Conservation (phyloP, 768 basidiomycete genomes). For the Psilocybe sp. region DNA sequence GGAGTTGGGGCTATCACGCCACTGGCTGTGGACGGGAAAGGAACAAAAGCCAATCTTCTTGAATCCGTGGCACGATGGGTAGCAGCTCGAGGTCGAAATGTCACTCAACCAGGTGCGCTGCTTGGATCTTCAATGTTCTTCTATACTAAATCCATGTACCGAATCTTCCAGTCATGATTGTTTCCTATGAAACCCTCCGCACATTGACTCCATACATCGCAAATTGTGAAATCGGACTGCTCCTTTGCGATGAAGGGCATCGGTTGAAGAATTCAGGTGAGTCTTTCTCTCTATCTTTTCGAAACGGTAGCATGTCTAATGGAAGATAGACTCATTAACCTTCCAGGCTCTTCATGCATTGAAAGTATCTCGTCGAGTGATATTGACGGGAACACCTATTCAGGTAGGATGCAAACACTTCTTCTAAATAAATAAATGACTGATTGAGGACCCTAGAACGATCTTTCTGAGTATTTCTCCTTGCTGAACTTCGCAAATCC, state of each 20-base stretch:
- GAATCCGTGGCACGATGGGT: slow-evolving; percentile 88
- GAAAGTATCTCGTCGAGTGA: slow-evolving; percentile 87
- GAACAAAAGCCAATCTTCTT: slow-evolving; percentile 77
- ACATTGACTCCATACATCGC: slow-evolving; percentile 75
- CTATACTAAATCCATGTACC: neutral
- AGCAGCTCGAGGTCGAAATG: slow-evolving; percentile 80
- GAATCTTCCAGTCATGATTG: slow-evolving; percentile 85
- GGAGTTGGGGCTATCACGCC: slow-evolving; percentile 81
- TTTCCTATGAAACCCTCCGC: slow-evolving; percentile 94
- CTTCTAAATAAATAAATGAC: neutral
- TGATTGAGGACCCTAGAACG: slow-evolving; percentile 58
- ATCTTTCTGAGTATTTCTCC: slow-evolving; percentile 92
- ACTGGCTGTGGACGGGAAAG: slow-evolving; percentile 90
- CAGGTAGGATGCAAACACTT: slow-evolving; percentile 48
- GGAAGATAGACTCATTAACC: slow-evolving; percentile 70
- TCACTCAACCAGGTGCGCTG: slow-evolving; percentile 81
- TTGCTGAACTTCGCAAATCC: slow-evolving; percentile 92
- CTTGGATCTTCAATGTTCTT: neutral
- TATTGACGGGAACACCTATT: slow-evolving; percentile 92
- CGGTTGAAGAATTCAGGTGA: slow-evolving; percentile 92
- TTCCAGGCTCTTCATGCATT: slow-evolving; percentile 81
- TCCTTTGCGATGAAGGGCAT: slow-evolving; percentile 98
- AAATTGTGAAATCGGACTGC: slow-evolving; percentile 78
- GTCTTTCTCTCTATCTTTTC: neutral
- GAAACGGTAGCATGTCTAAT: too few species aligned